Evolutionary conservation across 164 flowering plant genomes (phyloP).

Genomic region (Malania oleifera): DNA sequence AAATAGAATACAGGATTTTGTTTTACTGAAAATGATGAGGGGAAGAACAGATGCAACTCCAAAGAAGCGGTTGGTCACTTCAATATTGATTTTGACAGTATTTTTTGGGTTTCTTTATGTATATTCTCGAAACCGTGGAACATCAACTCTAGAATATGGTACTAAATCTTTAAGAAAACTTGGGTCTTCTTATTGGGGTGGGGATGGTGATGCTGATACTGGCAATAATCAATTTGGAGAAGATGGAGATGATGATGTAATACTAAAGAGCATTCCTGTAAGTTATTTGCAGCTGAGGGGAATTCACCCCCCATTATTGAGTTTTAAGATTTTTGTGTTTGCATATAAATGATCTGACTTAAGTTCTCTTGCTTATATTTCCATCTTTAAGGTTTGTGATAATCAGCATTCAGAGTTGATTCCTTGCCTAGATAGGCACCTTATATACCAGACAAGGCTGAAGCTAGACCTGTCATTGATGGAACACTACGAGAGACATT

Average conservation of each 20-base stretch:
- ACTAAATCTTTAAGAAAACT: slow-evolving; percentile 27
- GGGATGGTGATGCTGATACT: slow-evolving; percentile 27
- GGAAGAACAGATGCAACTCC: slow-evolving; percentile 27
- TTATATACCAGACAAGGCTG: slow-evolving; percentile 4
- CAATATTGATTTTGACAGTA: slow-evolving; percentile 13
- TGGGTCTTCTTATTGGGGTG: slow-evolving; percentile 35
- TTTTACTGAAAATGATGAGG: not conserved
- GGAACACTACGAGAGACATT: slow-evolving; percentile 53
- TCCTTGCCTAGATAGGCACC: slow-evolving; percentile 10
- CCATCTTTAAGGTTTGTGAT: not conserved
- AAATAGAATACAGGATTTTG: too few species aligned
- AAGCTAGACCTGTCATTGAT: slow-evolving; percentile 27
- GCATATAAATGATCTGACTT: too few species aligned
- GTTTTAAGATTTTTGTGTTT: too few species aligned
- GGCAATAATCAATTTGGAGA: slow-evolving; percentile 8
- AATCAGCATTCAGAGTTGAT: slow-evolving; percentile 5
- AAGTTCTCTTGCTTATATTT: not conserved
- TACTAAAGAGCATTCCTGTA: slow-evolving; percentile 35
- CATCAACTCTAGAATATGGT: slow-evolving; percentile 31
- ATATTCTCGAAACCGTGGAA: slow-evolving; percentile 18
- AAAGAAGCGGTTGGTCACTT: slow-evolving; percentile 28
- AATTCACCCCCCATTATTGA: slow-evolving; percentile 30
- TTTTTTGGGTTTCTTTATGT: slow-evolving; percentile 18
- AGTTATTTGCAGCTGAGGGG: slow-evolving; percentile 8
- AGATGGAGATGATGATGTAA: slow-evolving; percentile 17